Evolutionary conservation across 371 early-diverging fungal genomes (phyloP), one percentile per base, ranked within the genome.

Genomic region (Syncephalastrum sp.): DNA sequence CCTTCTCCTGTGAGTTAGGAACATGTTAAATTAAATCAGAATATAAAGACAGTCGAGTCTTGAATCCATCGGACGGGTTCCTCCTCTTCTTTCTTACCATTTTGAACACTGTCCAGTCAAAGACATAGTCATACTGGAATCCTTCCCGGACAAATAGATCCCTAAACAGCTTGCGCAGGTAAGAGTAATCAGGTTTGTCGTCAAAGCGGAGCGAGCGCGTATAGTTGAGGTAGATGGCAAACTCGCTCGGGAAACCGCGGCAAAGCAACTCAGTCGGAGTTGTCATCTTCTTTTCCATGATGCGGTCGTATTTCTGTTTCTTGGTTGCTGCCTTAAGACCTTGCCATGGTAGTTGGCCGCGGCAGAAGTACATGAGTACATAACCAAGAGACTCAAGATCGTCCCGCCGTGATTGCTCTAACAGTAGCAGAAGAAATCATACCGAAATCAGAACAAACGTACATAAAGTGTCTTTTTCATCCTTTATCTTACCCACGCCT

Each of bases 331-430:
- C 99, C 75, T 94, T 94, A 50, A 99, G 77, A 17, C 99, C 99
- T 75, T 99, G 99, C 99, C 99, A 99, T 52, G 99, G 99, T 49
- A 99, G 82, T 27, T 90, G 91, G 8, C 99, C 99, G 57, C 99
- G 92, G 59, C 91, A 89, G 65, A 99, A 99, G 83, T 99, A 99
- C 91, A 99, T 94, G 51, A 99, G 83, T 14, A 99, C 99, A 74
- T 99, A 99, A 5, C 98, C 98, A 42, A 99, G 77, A 45, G 97
- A 95, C 73, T 99, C 99, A 49, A 99, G 74, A 79, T 99, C 99
- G 78, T 99, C 99, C 65, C 99, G 92, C 68, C 99, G 90, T 44
- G 97, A 94, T 89, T 99, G 99, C 66, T 99, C 99, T 83, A 74
- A 68, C 21, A 21, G 2, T 21, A 21, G 21, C 21, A 21, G 21